Percentiles rank a stretch among this genome's conserved stretches.
Evolutionary conservation across 1,139 yeast genomes (phyloP).

Genomic region (Lodderomyces theae): DNA sequence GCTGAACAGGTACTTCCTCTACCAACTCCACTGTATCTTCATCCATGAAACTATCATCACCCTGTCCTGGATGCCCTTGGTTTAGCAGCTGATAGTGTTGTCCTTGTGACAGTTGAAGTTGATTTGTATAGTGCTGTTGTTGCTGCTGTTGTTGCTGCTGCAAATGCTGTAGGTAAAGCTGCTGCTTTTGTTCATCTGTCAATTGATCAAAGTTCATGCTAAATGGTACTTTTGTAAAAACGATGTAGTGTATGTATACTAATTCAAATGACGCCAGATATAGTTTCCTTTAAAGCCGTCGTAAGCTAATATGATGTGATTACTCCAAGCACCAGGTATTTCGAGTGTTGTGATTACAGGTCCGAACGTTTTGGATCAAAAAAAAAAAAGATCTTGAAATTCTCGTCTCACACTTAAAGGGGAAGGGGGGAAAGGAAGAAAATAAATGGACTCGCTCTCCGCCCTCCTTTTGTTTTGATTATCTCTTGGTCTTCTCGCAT

Average conservation of each 20-base stretch:
- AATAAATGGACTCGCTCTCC: too few relatives aligned
- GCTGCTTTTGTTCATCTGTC: constrained; percentile 36
- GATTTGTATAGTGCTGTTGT: constrained; percentile 13
- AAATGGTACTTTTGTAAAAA: not conserved
- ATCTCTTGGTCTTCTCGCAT: not conserved
- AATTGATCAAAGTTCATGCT: constrained; percentile 32
- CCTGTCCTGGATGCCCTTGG: constrained; percentile 2
- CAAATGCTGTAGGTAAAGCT: constrained; percentile 24
- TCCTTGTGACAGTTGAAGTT: constrained; percentile 11
- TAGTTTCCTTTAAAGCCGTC: too few relatives aligned
- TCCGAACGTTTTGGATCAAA: not conserved
- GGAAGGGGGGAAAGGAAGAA: not conserved
- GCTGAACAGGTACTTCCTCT: constrained; percentile 18
- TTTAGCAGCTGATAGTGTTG: constrained; percentile 9
- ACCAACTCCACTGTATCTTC: constrained; percentile 31
- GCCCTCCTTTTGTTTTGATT: not conserved
- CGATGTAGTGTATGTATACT: not conserved
- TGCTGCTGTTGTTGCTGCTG: constrained; percentile 18
- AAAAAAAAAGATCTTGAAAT: not conserved
- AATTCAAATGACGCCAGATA: too few relatives aligned
- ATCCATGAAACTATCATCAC: constrained; percentile 41
- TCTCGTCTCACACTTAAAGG: constrained; percentile 2
- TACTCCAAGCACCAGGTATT: not conserved
- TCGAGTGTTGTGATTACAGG: not conserved
- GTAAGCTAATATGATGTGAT: not conserved